Percentiles rank a stretch among this genome's conserved stretches.
These are phyloP conservation scores for Tylopilus cervinicoccineus DNA, from an alignment of 768 basidiomycete genomes.

Conservation along the genomic window DNA sequence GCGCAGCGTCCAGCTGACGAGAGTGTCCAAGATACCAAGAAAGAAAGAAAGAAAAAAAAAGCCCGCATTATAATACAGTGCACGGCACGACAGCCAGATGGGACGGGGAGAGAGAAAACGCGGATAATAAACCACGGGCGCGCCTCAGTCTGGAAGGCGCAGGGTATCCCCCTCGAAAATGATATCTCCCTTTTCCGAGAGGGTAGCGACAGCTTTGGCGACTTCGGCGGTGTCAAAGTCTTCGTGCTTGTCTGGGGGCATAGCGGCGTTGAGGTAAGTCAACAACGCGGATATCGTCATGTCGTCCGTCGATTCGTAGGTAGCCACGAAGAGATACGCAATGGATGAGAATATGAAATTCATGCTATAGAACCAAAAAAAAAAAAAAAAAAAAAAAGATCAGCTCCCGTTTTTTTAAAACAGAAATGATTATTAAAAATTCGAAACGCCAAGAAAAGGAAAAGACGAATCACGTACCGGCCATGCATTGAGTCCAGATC, in stretches of 20 bases:
- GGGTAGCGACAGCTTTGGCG: conserved; percentile 41
- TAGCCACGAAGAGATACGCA: conserved; percentile 60
- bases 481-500: conserved; percentile 59
- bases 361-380: conserved; percentile 38
- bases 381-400: conserved; percentile 6
- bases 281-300: conserved; percentile 66
- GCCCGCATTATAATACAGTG: conserved; percentile 14
- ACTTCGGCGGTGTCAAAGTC: conserved; percentile 80
- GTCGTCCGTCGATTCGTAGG: conserved; percentile 64
- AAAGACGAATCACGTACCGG: conserved; percentile 42
- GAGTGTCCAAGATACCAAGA: conserved; percentile 25
- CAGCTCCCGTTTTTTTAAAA: conserved; percentile 4
- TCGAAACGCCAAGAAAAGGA: neutral
- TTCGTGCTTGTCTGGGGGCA: conserved; percentile 76
- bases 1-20: conserved; percentile 3
- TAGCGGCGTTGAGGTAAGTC: conserved; percentile 69
- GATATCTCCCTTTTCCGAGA: conserved; percentile 47
- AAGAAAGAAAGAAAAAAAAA: conserved; percentile 5
- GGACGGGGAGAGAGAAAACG: neutral
- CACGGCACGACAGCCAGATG: neutral
- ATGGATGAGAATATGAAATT: conserved; percentile 61
- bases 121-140: neutral
- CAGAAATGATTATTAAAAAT: conserved; percentile 2
- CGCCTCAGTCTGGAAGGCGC: conserved; percentile 24
- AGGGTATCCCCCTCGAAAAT: conserved; percentile 49